phyloP scores from a whole-genome alignment of 352 stramenopile species.

The Phytophthora pinifolia region DNA sequence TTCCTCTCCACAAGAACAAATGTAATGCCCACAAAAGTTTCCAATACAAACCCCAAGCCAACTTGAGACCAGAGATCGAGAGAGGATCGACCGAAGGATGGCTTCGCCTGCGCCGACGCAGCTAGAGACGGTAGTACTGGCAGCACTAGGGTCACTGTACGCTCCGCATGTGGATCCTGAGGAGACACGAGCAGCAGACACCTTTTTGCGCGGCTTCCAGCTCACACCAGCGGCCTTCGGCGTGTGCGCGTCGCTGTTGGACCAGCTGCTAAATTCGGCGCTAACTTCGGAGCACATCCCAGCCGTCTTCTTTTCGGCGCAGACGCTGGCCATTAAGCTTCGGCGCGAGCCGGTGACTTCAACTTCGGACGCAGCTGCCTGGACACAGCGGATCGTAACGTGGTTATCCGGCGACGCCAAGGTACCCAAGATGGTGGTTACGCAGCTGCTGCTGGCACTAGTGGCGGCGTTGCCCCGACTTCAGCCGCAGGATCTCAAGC shows the following conservation, averaged over 20 bases:
- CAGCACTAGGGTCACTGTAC: slow-evolving; percentile 65
- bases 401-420: slow-evolving; percentile 49
- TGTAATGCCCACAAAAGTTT: too few species aligned
- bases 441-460: slow-evolving; percentile 71
- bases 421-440: slow-evolving; percentile 70
- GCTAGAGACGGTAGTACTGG: slow-evolving; percentile 41
- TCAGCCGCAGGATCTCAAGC: slow-evolving; percentile 37
- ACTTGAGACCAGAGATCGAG: too few species aligned
- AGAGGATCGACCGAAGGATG: neutral
- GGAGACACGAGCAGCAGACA: slow-evolving; percentile 63
- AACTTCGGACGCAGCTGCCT: slow-evolving; percentile 24
- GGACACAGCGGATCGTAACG: slow-evolving; percentile 51
- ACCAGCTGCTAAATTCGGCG: slow-evolving; percentile 48
- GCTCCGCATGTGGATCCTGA: slow-evolving; percentile 51
- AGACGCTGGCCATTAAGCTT: slow-evolving; percentile 85
- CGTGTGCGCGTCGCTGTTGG: slow-evolving; percentile 62
- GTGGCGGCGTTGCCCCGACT: slow-evolving; percentile 62
- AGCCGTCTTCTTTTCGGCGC: slow-evolving; percentile 74
- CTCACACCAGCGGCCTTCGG: slow-evolving; percentile 73
- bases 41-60: too few species aligned
- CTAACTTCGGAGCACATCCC: slow-evolving; percentile 34
- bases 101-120: slow-evolving; percentile 1
- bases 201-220: slow-evolving; percentile 81
- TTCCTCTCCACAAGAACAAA: too few species aligned
- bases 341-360: slow-evolving; percentile 51